Evolutionary conservation across 2,329 filamentous ascomycete species (phyloP).

Genomic region (Aspergillus sp.): DNA sequence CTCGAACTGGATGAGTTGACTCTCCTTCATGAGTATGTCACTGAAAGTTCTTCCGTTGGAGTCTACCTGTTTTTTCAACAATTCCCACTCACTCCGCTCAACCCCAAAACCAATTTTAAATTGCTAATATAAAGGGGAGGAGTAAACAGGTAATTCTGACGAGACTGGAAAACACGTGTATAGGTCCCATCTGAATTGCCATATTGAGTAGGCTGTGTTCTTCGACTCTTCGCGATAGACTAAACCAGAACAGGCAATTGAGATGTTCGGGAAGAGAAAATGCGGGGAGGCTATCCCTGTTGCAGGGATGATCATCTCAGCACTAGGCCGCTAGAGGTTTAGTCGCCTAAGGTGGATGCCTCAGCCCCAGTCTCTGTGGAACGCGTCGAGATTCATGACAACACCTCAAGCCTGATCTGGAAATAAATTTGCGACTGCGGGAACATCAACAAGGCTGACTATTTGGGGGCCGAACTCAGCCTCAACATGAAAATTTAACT

Average conservation of each 20-base stretch:
- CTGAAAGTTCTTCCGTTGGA: too few relatives aligned
- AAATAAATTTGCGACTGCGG: background rate
- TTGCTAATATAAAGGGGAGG: too few relatives aligned
- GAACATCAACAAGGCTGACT: background rate
- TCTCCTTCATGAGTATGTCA: too few relatives aligned
- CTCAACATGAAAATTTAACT: background rate
- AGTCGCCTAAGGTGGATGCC: background rate
- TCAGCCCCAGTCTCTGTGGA: background rate
- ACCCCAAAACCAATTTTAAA: too few relatives aligned
- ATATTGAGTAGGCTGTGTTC: too few relatives aligned
- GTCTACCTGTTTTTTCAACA: too few relatives aligned
- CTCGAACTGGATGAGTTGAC: too few relatives aligned
- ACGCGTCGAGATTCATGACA: background rate
- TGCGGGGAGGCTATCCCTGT: background rate
- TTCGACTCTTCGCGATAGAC: background rate
- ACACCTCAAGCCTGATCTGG: background rate
- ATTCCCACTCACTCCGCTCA: too few relatives aligned
- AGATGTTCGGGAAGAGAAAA: background rate
- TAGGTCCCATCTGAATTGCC: too few relatives aligned
- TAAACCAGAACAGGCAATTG: background rate
- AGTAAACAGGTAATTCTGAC: too few relatives aligned
- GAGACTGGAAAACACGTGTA: too few relatives aligned
- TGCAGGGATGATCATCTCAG: background rate
- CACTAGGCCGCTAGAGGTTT: background rate
- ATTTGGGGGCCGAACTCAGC: background rate